Conservation (phyloP, 2,329 filamentous ascomycete species). For the Byssoonygena ceratinophila region DNA sequence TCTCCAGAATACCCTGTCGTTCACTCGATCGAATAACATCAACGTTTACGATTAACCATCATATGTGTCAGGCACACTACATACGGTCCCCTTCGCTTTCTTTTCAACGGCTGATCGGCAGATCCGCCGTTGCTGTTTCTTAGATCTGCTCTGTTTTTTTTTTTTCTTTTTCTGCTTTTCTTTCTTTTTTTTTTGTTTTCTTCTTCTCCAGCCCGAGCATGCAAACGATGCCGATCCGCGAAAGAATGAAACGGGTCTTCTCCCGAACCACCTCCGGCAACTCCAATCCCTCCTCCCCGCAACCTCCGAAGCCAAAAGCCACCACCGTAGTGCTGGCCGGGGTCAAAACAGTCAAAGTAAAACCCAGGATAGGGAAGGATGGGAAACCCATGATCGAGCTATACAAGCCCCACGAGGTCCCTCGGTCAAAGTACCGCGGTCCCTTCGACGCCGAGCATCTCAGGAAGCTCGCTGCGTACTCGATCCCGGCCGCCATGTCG, state of each 20-base stretch:
- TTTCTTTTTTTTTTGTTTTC: background rate
- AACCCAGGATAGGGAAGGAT: constrained; percentile 16
- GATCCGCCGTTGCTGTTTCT: background rate
- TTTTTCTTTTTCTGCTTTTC: background rate
- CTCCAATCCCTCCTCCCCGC: background rate
- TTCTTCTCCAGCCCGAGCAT: background rate
- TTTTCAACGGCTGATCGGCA: background rate
- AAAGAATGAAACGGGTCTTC: constrained; percentile 18
- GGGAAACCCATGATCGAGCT: constrained; percentile 38
- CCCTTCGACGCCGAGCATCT: constrained; percentile 40
- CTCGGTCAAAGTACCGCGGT: constrained; percentile 40
- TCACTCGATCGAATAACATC: background rate
- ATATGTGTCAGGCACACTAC: background rate
- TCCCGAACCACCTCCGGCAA: constrained; percentile 11
- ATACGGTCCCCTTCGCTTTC: background rate
- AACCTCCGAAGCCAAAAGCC: constrained; percentile 9
- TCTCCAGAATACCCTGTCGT: background rate
- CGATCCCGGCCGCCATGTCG: constrained; percentile 26
- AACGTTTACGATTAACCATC: background rate
- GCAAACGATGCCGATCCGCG: constrained; percentile 15
- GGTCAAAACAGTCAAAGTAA: constrained; percentile 10
- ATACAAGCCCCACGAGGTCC: constrained; percentile 40
- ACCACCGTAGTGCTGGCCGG: constrained; percentile 23
- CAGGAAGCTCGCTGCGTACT: constrained; percentile 36
- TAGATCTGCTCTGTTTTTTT: background rate